Conservation (phyloP, 1,139 yeast genomes). For the Debaryomycetaceae sp. region DNA sequence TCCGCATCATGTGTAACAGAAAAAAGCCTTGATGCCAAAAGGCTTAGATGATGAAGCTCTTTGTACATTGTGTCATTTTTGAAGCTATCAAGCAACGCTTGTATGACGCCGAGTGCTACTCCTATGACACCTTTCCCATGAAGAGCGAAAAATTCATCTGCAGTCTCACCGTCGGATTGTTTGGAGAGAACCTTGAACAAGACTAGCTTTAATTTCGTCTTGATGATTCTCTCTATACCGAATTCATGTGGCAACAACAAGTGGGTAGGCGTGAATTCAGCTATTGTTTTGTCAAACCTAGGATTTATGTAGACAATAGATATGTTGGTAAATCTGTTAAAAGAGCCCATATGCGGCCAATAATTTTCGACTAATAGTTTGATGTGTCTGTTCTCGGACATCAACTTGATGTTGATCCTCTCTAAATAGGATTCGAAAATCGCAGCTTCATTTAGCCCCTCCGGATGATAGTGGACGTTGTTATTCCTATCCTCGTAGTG, state of each 20-base stretch:
- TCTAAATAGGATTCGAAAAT: constrained; percentile 9
- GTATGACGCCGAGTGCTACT: constrained; percentile 3
- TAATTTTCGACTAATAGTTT: constrained; percentile 12
- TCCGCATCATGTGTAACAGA: constrained; percentile 1
- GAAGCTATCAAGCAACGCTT: constrained; percentile 3
- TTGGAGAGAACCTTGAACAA: constrained; percentile 9
- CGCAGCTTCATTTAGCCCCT: constrained; percentile 11
- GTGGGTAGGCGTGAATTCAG: constrained; percentile 4
- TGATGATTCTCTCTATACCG: constrained; percentile 18
- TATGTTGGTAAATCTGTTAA: constrained; percentile 14
- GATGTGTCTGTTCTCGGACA: constrained; percentile 7
- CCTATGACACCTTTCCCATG: constrained; percentile 2
- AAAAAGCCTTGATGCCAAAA: constrained; percentile 8
- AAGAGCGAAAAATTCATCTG: constrained; percentile 4
- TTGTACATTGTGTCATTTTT: constrained; percentile 4
- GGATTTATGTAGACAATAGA: constrained; percentile 14
- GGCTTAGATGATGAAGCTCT: constrained; percentile 7
- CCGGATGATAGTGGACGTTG: constrained; percentile 9
- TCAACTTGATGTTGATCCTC: constrained; percentile 10
- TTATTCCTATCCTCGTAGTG: constrained; percentile 4
- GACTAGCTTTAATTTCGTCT: constrained; percentile 7
- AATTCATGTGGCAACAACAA: constrained; percentile 18
- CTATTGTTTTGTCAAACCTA: constrained; percentile 13
- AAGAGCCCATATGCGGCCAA: constrained; percentile 12
- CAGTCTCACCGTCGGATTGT: constrained; percentile 2